These are phyloP conservation scores for Flagelloscypha sp. DNA, from an alignment of 768 basidiomycete genomes.

Conservation along the genomic window DNA sequence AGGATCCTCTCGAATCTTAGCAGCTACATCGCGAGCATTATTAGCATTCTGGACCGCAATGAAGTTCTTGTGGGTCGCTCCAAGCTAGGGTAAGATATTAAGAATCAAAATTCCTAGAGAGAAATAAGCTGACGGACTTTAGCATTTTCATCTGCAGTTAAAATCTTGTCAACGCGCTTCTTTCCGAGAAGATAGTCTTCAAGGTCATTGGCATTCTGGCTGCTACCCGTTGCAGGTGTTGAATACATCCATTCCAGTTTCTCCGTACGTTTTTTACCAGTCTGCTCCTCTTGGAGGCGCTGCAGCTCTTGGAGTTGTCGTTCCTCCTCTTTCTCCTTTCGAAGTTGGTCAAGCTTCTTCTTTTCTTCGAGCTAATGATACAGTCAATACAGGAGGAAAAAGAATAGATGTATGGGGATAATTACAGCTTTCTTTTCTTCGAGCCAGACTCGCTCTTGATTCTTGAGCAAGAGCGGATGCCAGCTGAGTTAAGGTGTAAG, in stretches of 20 bases:
- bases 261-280: constrained; percentile 89
- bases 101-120: constrained; percentile 7
- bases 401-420: constrained; percentile 11
- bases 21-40: constrained; percentile 73
- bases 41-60: constrained; percentile 96
- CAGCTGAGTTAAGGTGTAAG: no score
- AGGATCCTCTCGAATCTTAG: constrained; percentile 96
- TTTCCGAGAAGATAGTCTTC: constrained; percentile 97
- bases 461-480: constrained; percentile 96
- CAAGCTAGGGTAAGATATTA: constrained; percentile 43
- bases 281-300: constrained; percentile 88
- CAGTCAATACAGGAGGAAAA: constrained; percentile 9
- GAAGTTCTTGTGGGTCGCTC: constrained; percentile 84
- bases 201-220: constrained; percentile 79
- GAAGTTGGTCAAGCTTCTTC: constrained; percentile 93
- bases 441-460: constrained; percentile 99
- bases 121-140: constrained; percentile 40
- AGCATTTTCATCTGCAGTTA: constrained; percentile 87
- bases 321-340: constrained; percentile 97
- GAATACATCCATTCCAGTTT: constrained; percentile 99
- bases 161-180: constrained; percentile 93
- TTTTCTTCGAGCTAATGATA: constrained; percentile 82
- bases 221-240: constrained; percentile 90
- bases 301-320: constrained; percentile 94
- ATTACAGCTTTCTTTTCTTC: constrained; percentile 94